Base-by-base conservation (phyloP, 2,329 filamentous ascomycete species). In the Penicillium sp. region DNA sequence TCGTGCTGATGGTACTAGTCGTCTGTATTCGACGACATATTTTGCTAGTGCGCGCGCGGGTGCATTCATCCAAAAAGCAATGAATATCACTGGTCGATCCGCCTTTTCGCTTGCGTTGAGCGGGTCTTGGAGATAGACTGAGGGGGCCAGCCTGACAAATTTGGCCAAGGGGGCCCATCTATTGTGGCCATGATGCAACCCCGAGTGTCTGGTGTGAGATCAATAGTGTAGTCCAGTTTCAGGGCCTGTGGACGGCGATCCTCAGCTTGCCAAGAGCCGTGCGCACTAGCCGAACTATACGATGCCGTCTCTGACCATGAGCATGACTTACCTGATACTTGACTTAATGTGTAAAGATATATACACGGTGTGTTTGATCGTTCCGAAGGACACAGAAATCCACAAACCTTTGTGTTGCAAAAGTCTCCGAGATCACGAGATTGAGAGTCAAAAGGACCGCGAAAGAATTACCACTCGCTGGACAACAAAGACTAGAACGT, bases 1-100 rank as follows among this genome's bases (percentile, higher is more conserved):
- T 21, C 69, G 70, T 3, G 73, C 64, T 10, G 61, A 57, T 7
- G 75, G 75, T 35, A 69, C 70, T 5, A 76, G 63, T 1, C 60
- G 62, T 24, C 64, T 61, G 58, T 78, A 77, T 45, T 68, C 64
- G 1, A 61, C 49, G n/a, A 72, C 66, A 56, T 77, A 78, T 63
- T 77, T 77, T 44, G 66, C 58, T 26, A 76, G 62, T 40, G 74
- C 69, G 15, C 69, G 66, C 2, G 67, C 58, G 7, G 61, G 58
- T 2, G 75, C 75, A 43, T 72, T 71, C 64, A 77, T 74, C 75
- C 75, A 78, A 53, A 74, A 68, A 44, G 74, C 62, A 47, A 77
- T 59, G 45, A 77, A 64, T 24, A 77, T 68, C 32, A 59, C 34
- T 3, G 51, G 54, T 22, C 15, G 52, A 43, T 31, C 48, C 10